Percentiles rank a stretch among this genome's conserved stretches.
phyloP scores from a whole-genome alignment of 352 stramenopile genomes.

The Thalassiosira exigua region DNA sequence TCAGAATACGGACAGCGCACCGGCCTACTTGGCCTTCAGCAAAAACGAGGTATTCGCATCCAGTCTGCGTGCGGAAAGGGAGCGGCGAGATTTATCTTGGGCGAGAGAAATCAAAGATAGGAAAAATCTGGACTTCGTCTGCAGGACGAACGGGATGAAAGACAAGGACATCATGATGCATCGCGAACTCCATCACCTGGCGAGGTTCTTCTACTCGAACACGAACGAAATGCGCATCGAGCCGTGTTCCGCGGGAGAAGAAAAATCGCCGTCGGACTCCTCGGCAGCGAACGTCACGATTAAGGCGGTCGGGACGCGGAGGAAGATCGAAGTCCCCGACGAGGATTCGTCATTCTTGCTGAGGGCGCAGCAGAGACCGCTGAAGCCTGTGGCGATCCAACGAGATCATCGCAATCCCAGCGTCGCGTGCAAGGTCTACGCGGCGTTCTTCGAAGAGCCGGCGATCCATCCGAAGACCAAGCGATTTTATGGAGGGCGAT shows the following conservation, averaged over 20 bases:
- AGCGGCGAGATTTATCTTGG: constrained; percentile 70
- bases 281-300: constrained; percentile 55
- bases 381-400: constrained; percentile 78
- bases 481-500: constrained; percentile 66
- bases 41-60: constrained; percentile 79
- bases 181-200: constrained; percentile 77
- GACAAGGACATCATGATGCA: constrained; percentile 69
- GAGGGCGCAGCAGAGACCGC: constrained; percentile 60
- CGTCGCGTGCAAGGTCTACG: constrained; percentile 79
- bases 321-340: constrained; percentile 81
- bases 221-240: constrained; percentile 76
- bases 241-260: constrained; percentile 36
- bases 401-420: constrained; percentile 74
- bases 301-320: constrained; percentile 50
- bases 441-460: constrained; percentile 81
- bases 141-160: constrained; percentile 53
- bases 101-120: constrained; percentile 49
- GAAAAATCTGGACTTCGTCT: constrained; percentile 65
- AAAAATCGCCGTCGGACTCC: constrained; percentile 30
- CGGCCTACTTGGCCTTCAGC: constrained; percentile 74
- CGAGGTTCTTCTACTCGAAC: constrained; percentile 75
- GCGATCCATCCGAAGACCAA: constrained; percentile 60
- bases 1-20: constrained; percentile 43
- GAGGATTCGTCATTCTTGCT: constrained; percentile 86
- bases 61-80: constrained; percentile 74